A percentile compares a stretch with the other conserved stretches of the same genome.
These are phyloP conservation scores for Diplocarpon mali DNA, from an alignment of 2,329 filamentous ascomycete genomes.

Conservation along the genomic window DNA sequence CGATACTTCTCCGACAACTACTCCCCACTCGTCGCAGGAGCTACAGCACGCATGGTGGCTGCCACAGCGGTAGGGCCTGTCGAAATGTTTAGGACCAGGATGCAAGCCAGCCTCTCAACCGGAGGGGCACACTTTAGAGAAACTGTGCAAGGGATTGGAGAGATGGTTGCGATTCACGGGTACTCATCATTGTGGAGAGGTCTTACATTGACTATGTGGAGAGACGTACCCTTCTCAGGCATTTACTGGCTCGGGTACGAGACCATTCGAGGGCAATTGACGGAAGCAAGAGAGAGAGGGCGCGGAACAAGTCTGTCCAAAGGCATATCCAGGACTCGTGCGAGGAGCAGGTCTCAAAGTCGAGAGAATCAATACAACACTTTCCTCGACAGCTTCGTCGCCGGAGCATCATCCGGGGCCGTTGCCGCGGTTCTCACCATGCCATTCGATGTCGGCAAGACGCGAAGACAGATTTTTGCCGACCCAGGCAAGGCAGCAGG, in stretches of 20 bases:
- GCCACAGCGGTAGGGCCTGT: constrained; percentile 80
- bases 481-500: constrained; percentile 36
- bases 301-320: constrained; percentile 33
- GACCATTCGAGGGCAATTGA: constrained; percentile 60
- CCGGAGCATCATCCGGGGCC: constrained; percentile 73
- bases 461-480: constrained; percentile 73
- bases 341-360: constrained; percentile 46
- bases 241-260: constrained; percentile 99
- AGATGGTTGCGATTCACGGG: constrained; percentile 69
- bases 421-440: constrained; percentile 82
- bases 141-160: constrained; percentile 62
- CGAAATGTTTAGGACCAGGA: constrained; percentile 85
- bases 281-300: constrained; percentile 50
- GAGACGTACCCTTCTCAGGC: constrained; percentile 93
- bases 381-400: constrained; percentile 79
- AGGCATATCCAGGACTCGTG: constrained; percentile 31
- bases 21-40: constrained; percentile 70
- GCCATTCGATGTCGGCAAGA: constrained; percentile 97
- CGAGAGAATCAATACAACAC: constrained; percentile 64
- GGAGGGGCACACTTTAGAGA: constrained; percentile 63
- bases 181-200: constrained; percentile 84
- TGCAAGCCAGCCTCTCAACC: constrained; percentile 61
- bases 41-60: constrained; percentile 65
- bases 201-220: constrained; percentile 82
- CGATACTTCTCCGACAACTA: constrained; percentile 54